Conservation (phyloP, 2,329 filamentous ascomycete genomes). For the Fusarium nodosum region DNA sequence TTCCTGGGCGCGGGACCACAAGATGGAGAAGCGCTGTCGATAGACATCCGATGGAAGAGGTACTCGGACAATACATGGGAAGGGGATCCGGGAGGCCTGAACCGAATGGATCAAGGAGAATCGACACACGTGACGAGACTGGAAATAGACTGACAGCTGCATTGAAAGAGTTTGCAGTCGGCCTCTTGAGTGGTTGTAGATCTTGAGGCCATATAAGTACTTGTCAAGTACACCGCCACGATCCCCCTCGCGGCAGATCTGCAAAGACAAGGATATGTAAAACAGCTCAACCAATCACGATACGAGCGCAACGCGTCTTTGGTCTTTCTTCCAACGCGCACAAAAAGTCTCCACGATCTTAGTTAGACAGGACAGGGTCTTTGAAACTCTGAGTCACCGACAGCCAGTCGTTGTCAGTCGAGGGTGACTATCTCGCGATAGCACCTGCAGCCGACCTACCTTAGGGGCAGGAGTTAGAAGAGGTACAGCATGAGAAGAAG, state of each 20-base stretch:
- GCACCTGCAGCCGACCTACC: constrained; percentile 32
- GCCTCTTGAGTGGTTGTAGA: constrained; percentile 42
- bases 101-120: neutral
- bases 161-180: constrained; percentile 36
- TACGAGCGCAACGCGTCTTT: constrained; percentile 42
- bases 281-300: constrained; percentile 36
- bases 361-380: neutral
- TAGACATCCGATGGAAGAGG: constrained; percentile 40
- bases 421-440: constrained; percentile 45
- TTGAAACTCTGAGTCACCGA: constrained; percentile 46
- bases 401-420: constrained; percentile 46
- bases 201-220: constrained; percentile 41
- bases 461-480: constrained; percentile 18
- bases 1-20: constrained; percentile 37
- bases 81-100: constrained; percentile 31
- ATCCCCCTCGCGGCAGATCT: constrained; percentile 34
- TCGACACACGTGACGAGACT: constrained; percentile 12
- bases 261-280: constrained; percentile 22
- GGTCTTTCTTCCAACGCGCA: constrained; percentile 43
- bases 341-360: constrained; percentile 16
- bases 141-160: constrained; percentile 3
- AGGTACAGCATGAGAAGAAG: constrained; percentile 2
- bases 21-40: constrained; percentile 49
- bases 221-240: constrained; percentile 34
- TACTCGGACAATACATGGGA: constrained; percentile 30